phyloP scores from a whole-genome alignment of 306 rosid species.

The Sechiopsis laciniata region DNA sequence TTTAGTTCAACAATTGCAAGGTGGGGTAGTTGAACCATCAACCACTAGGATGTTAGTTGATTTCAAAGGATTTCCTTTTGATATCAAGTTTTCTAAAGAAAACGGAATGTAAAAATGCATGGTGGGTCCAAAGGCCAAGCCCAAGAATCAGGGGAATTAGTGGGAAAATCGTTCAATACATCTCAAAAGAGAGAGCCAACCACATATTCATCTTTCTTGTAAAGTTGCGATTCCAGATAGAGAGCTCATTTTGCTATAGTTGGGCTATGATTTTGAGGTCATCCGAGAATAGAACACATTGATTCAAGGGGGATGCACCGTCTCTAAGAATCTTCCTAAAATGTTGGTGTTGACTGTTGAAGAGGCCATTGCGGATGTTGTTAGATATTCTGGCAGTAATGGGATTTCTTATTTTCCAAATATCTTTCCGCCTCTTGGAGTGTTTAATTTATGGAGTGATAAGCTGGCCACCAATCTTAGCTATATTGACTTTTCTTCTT shows the following conservation, averaged over 20 bases:
- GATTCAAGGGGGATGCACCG: neutral
- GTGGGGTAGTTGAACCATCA: no score
- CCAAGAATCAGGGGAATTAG: neutral
- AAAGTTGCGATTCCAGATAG: neutral
- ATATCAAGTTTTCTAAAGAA: neutral
- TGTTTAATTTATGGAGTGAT: neutral
- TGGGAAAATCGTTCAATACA: neutral
- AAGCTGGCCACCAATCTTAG: neutral
- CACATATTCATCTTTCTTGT: neutral
- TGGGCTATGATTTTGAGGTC: neutral
- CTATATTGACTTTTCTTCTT: neutral
- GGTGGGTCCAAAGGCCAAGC: neutral
- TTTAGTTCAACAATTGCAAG: no score
- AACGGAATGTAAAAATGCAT: neutral
- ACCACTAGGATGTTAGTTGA: no score
- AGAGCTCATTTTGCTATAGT: neutral
- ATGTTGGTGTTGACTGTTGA: neutral
- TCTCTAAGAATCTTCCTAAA: neutral
- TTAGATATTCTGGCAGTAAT: neutral
- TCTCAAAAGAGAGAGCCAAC: neutral
- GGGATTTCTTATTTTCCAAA: neutral
- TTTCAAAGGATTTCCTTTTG: neutral
- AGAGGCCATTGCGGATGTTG: neutral
- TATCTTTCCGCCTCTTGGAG: neutral
- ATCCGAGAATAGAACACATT: neutral